A percentile compares a stretch with the other conserved stretches of the same genome.
Evolutionary conservation across 768 basidiomycete species (phyloP).

Genomic region (Butyriboletus loyo): DNA sequence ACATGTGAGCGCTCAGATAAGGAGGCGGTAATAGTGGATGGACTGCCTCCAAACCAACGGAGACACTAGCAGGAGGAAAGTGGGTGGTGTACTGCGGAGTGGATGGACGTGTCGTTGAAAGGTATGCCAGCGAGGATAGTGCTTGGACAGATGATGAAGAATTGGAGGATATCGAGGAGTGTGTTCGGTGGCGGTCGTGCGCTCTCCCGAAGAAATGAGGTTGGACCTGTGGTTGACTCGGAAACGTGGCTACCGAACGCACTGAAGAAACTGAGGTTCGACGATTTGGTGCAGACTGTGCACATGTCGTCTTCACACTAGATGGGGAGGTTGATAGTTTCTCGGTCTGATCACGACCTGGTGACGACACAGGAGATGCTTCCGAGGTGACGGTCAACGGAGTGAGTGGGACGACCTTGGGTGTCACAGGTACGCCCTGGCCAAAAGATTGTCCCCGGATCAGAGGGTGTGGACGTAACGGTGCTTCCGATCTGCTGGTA

Average conservation of each 20-base stretch:
- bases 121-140: slow-evolving; percentile 53
- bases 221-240: slow-evolving; percentile 37
- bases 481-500: slow-evolving; percentile 34
- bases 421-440: slow-evolving; percentile 30
- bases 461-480: slow-evolving; percentile 68
- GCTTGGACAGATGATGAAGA: slow-evolving; percentile 50
- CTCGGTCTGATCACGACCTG: slow-evolving; percentile 25
- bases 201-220: slow-evolving; percentile 31
- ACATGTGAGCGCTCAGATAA: slow-evolving; percentile 68
- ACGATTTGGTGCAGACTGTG: slow-evolving; percentile 34
- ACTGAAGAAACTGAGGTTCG: slow-evolving; percentile 59
- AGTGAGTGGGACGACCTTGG: slow-evolving; percentile 49
- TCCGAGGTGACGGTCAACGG: slow-evolving; percentile 62
- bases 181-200: slow-evolving; percentile 50
- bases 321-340: slow-evolving; percentile 34
- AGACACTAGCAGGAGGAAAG: slow-evolving; percentile 63
- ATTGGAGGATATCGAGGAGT: slow-evolving; percentile 52
- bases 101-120: slow-evolving; percentile 40
- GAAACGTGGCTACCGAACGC: slow-evolving; percentile 58
- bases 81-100: slow-evolving; percentile 50
- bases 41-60: slow-evolving; percentile 53
- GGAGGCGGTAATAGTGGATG: slow-evolving; percentile 73
- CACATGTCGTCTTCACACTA: slow-evolving; percentile 37
- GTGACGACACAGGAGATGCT: slow-evolving; percentile 42
- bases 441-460: slow-evolving; percentile 73